Conservation (phyloP, 768 basidiomycete genomes). For the Kwoniella botswanensis region DNA sequence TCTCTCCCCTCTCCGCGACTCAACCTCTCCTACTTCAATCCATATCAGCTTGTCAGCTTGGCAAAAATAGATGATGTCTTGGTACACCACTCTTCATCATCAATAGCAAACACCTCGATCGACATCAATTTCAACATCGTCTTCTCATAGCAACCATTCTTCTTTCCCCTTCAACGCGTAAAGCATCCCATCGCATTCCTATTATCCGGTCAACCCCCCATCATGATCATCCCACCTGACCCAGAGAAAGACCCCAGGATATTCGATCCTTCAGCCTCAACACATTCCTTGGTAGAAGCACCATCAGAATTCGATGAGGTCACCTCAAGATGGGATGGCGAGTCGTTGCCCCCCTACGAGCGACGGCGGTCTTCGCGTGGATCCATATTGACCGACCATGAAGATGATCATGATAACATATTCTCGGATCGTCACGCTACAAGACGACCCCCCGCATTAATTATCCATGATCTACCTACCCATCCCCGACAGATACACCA, state of each 20-base stretch:
- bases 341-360: constrained; percentile 48
- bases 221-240: constrained; percentile 57
- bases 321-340: constrained; percentile 26
- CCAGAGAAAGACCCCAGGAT: constrained; percentile 52
- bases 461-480: constrained; percentile 8
- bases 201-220: background rate
- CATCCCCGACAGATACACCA: constrained; percentile 6
- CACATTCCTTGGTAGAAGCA: constrained; percentile 31
- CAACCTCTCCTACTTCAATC: background rate
- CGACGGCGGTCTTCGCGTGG: constrained; percentile 14
- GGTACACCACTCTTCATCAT: background rate
- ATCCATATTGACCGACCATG: constrained; percentile 6
- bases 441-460: background rate
- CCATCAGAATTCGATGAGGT: constrained; percentile 27
- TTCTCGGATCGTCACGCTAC: constrained; percentile 15
- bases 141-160: background rate
- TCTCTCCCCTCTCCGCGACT: no score
- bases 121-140: background rate
- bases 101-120: background rate
- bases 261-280: constrained; percentile 36
- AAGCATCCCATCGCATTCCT: background rate
- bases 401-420: constrained; percentile 5
- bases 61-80: constrained; percentile 1
- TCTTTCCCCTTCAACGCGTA: background rate
- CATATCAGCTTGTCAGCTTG: background rate